phyloP scores from a whole-genome alignment of 768 basidiomycete species.

The Tremella yokohamensis region DNA sequence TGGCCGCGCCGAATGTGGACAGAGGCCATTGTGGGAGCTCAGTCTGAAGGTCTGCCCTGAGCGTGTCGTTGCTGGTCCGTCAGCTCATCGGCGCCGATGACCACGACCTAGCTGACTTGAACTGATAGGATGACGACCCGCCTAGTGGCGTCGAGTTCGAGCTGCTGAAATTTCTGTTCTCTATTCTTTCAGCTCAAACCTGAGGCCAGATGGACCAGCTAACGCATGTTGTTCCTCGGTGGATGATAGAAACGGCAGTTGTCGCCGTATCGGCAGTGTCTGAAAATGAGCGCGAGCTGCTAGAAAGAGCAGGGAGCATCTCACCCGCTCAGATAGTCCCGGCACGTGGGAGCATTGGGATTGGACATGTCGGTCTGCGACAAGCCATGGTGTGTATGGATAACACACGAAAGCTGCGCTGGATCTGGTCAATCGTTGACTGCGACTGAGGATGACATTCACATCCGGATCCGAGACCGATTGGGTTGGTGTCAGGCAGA shows the following conservation, averaged over 20 bases:
- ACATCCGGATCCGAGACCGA: too few relatives aligned
- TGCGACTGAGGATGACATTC: too few relatives aligned
- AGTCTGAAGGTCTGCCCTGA: slow-evolving; percentile 63
- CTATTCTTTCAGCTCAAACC: background rate
- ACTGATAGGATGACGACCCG: slow-evolving; percentile 13
- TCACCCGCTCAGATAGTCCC: slow-evolving; percentile 8
- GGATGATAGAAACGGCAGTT: slow-evolving; percentile 29
- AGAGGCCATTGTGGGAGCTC: slow-evolving; percentile 79
- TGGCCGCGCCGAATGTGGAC: slow-evolving; percentile 72
- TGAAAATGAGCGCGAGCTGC: background rate
- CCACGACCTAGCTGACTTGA: slow-evolving; percentile 17
- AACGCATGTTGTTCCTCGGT: slow-evolving; percentile 1
- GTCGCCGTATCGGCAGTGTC: slow-evolving; percentile 20
- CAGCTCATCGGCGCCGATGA: background rate
- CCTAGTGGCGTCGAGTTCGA: slow-evolving; percentile 3
- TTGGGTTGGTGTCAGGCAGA: too few relatives aligned
- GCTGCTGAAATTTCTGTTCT: slow-evolving; percentile 2
- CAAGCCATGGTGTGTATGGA: too few relatives aligned
- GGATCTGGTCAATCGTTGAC: too few relatives aligned
- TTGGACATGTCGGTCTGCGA: too few relatives aligned
- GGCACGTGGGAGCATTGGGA: slow-evolving; percentile 1
- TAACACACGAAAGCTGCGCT: too few relatives aligned
- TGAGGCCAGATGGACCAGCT: background rate
- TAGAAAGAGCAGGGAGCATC: too few relatives aligned
- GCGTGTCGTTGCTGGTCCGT: slow-evolving; percentile 58